These are phyloP conservation scores for Moricandia moricandioides DNA, from an alignment of 345 rosid genomes.

Conservation along the genomic window DNA sequence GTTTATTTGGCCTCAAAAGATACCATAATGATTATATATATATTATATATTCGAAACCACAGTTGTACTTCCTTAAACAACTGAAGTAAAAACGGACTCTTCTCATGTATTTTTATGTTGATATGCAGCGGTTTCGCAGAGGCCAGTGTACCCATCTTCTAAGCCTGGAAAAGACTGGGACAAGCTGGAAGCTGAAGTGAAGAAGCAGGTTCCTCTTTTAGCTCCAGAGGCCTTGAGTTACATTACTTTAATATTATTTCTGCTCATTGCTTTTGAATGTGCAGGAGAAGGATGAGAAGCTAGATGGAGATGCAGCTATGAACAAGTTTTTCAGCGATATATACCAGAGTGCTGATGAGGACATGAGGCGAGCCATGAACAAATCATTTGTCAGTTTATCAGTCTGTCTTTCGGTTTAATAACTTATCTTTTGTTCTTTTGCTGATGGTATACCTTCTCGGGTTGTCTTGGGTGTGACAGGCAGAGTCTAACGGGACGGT, in stretches of 20 bases:
- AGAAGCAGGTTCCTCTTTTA: constrained; percentile 49
- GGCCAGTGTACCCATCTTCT: constrained; percentile 73
- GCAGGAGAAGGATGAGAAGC: constrained; percentile 78
- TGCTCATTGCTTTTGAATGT: constrained; percentile 1
- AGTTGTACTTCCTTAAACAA: neutral
- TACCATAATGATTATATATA: neutral
- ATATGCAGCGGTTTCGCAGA: constrained; percentile 46
- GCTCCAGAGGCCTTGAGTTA: neutral
- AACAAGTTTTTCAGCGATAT: constrained; percentile 71
- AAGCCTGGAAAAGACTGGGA: constrained; percentile 66
- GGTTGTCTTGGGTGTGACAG: neutral
- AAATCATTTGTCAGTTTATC: constrained; percentile 65
- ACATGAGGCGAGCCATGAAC: constrained; percentile 72
- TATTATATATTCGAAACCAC: neutral
- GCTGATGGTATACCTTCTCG: neutral
- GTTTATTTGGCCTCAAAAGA: neutral
- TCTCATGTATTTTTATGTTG: neutral
- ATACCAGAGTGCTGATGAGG: constrained; percentile 62
- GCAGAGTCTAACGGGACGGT: neutral
- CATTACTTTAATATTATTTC: neutral
- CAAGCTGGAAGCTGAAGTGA: constrained; percentile 77
- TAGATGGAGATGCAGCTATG: constrained; percentile 77
- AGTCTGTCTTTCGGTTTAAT: neutral
- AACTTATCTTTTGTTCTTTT: neutral
- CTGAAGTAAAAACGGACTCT: neutral